phyloP scores from a whole-genome alignment of 1,139 yeast species.

The Scheffersomyces lignicola region DNA sequence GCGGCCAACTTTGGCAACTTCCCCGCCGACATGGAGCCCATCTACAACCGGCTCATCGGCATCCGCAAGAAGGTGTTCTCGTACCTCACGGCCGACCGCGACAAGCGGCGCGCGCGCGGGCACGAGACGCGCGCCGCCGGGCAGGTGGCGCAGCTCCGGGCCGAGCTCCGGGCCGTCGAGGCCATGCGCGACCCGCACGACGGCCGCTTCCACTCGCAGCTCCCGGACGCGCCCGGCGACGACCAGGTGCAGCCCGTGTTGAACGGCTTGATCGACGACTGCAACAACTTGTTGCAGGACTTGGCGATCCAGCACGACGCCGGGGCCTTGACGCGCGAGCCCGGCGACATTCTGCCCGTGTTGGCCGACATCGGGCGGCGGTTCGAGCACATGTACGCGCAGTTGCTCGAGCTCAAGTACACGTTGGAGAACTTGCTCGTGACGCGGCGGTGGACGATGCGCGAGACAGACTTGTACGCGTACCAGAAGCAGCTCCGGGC shows the following conservation, averaged over 20 bases:
- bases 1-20: conserved; percentile 55
- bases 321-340: conserved; percentile 2
- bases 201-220: conserved; percentile 31
- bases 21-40: conserved; percentile 53
- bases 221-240: conserved; percentile 10
- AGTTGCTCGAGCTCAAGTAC: conserved; percentile 62
- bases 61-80: conserved; percentile 36
- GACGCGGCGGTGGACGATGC: conserved; percentile 94
- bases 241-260: conserved; percentile 54
- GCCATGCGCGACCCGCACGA: conserved; percentile 29
- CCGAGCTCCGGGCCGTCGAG: conserved; percentile 33
- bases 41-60: conserved; percentile 48
- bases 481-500: conserved; percentile 73
- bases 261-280: conserved; percentile 78
- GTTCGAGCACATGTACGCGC: conserved; percentile 25
- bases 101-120: too few relatives aligned
- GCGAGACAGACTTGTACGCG: conserved; percentile 88
- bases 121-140: too few relatives aligned
- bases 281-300: conserved; percentile 73
- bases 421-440: conserved; percentile 78
- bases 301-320: conserved; percentile 55
- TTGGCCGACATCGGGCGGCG: conserved; percentile 11
- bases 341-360: conserved; percentile 18
- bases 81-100: conserved; percentile 30
- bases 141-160: conserved; percentile 23